phyloP scores from a whole-genome alignment of 202 grass and related monocot genomes.

The Brachypodium distachyon region DNA sequence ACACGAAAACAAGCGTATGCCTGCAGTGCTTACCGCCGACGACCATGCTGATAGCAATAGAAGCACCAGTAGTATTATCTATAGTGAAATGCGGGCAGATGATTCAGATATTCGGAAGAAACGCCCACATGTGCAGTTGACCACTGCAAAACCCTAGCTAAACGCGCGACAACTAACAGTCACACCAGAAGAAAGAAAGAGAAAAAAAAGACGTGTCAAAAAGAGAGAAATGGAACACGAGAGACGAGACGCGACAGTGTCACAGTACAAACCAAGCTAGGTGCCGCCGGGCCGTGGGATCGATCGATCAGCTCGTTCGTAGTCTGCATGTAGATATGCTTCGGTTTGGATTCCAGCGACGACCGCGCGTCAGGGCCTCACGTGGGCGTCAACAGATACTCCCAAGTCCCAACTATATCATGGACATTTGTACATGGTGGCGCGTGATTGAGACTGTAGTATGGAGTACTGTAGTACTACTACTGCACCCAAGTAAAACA shows the following conservation, averaged over 20 bases:
- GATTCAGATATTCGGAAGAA: constrained; percentile 3
- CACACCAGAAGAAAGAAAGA: background rate
- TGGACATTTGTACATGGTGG: background rate
- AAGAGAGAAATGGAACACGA: background rate
- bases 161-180: background rate
- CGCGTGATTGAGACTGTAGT: background rate
- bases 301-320: background rate
- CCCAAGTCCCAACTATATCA: background rate
- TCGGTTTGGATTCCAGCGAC: background rate
- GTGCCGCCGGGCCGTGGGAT: no score
- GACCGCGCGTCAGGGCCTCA: background rate
- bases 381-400: background rate
- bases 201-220: background rate
- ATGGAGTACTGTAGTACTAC: no score
- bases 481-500: no score
- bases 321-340: background rate
- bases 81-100: background rate
- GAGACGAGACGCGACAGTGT: constrained; percentile 2
- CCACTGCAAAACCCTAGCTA: constrained; percentile 20
- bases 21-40: no score
- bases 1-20: constrained; percentile 29
- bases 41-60: background rate
- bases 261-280: no score
- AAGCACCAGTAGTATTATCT: background rate
- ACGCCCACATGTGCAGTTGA: constrained; percentile 23